These are phyloP conservation scores for Rhizopus sp. DNA, from an alignment of 371 early-diverging fungal species.

Conservation along the genomic window DNA sequence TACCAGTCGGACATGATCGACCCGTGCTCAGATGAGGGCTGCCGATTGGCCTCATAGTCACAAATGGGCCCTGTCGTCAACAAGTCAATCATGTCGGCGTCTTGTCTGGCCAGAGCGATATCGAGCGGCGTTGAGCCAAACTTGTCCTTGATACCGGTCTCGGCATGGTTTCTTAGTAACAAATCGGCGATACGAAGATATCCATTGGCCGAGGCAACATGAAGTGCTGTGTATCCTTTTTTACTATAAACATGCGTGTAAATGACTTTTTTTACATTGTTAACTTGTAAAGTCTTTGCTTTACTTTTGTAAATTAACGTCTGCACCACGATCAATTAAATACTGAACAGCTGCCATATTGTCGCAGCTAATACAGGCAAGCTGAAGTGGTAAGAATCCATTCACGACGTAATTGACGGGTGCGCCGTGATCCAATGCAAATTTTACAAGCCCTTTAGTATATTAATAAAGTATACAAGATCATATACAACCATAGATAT, in stretches of 20 bases:
- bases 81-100: conserved; percentile 54
- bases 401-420: conserved; percentile 68
- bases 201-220: conserved; percentile 77
- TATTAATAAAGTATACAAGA: background rate
- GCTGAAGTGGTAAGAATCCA: conserved; percentile 71
- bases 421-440: conserved; percentile 73
- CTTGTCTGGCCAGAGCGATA: conserved; percentile 57
- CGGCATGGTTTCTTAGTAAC: conserved; percentile 64
- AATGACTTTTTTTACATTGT: background rate
- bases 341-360: conserved; percentile 70
- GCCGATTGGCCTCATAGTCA: no score
- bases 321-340: conserved; percentile 72
- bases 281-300: background rate
- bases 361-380: conserved; percentile 66
- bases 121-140: conserved; percentile 64
- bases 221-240: conserved; percentile 72
- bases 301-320: conserved; percentile 68
- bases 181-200: conserved; percentile 60
- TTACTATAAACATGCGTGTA: background rate
- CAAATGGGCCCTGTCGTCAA: conserved; percentile 18
- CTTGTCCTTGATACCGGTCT: conserved; percentile 61
- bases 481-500: conserved; percentile 7
- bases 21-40: no score
- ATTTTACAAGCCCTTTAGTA: conserved; percentile 62
- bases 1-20: conserved; percentile 20